Conservation (phyloP, 257 asterid genomes). For the Catharanthus roseus region DNA sequence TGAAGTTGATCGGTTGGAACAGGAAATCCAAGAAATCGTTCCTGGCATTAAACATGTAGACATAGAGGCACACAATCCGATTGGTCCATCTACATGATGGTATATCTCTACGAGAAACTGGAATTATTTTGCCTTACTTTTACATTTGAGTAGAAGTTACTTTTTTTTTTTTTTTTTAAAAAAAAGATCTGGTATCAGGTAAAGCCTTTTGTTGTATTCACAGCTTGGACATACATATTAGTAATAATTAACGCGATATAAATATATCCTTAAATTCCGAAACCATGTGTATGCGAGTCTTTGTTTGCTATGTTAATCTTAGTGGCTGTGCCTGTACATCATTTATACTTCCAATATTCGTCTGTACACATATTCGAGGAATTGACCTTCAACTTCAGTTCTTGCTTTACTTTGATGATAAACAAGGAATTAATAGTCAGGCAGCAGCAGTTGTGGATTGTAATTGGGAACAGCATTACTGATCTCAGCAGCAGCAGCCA, state of each 20-base stretch:
- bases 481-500: constrained; percentile 29
- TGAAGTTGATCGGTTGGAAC: constrained; percentile 91
- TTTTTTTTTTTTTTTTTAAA: too few species aligned
- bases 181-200: too few species aligned
- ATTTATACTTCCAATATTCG: background rate
- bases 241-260: background rate
- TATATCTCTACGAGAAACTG: background rate
- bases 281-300: too few species aligned
- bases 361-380: background rate
- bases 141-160: too few species aligned
- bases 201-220: background rate
- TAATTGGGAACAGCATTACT: constrained; percentile 30
- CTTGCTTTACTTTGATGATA: background rate
- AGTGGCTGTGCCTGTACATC: background rate
- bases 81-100: constrained; percentile 34
- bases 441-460: constrained; percentile 62
- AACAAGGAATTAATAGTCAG: constrained; percentile 17
- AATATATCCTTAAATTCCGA: too few species aligned
- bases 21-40: constrained; percentile 84
- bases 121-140: background rate
- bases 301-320: too few species aligned
- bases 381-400: background rate
- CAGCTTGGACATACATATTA: background rate
- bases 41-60: constrained; percentile 94
- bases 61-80: constrained; percentile 94